A percentile compares a stretch with the other conserved stretches of the same genome.
Conservation (phyloP, 2,329 filamentous ascomycete species). For the Lachnellula hyalina region DNA sequence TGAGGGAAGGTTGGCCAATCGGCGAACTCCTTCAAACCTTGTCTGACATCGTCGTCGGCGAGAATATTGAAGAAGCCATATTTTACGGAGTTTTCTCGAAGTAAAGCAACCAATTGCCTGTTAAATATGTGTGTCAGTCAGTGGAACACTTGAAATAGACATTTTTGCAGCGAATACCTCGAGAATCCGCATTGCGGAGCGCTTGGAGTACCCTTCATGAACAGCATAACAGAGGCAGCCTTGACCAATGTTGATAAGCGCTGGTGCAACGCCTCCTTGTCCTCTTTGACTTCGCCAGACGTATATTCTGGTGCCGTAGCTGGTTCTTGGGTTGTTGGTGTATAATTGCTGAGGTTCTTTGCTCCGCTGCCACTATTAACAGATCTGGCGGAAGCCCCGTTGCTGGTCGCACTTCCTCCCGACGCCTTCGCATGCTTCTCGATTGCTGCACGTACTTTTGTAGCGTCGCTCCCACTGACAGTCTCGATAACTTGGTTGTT, state of each 20-base stretch:
- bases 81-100: conserved; percentile 85
- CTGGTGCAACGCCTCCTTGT: conserved; percentile 80
- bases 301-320: conserved; percentile 24
- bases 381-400: conserved; percentile 8
- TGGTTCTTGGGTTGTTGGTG: conserved; percentile 20
- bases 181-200: conserved; percentile 90
- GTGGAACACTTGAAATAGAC: neutral
- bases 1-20: conserved; percentile 99
- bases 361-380: conserved; percentile 33
- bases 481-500: conserved; percentile 73
- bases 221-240: conserved; percentile 95
- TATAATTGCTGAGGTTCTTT: conserved; percentile 32
- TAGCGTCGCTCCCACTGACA: conserved; percentile 83
- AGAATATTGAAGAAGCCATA: conserved; percentile 99
- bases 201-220: conserved; percentile 95
- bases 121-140: neutral
- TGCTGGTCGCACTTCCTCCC: conserved; percentile 5
- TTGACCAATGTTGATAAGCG: conserved; percentile 81
- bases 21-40: conserved; percentile 94
- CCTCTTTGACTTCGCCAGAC: conserved; percentile 47
- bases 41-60: conserved; percentile 92
- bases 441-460: conserved; percentile 78
- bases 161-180: conserved; percentile 5
- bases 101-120: conserved; percentile 76
- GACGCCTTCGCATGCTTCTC: conserved; percentile 61